phyloP scores from a whole-genome alignment of 208 protist genomes.

The Naegleria gruberi region DNA sequence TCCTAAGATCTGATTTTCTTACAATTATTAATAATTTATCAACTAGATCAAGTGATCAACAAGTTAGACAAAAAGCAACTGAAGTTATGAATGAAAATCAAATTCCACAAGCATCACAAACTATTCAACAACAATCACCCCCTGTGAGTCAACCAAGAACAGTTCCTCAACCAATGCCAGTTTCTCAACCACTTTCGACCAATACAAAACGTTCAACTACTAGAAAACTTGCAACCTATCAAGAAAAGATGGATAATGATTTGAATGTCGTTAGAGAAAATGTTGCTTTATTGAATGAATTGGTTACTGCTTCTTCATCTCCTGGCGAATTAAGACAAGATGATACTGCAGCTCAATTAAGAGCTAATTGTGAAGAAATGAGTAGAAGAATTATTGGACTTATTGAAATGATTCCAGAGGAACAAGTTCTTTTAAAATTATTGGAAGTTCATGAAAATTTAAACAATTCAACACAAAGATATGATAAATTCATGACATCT shows the following conservation, averaged over 20 bases:
- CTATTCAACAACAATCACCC: background rate
- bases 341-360: background rate
- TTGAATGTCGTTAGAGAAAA: background rate
- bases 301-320: background rate
- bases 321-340: background rate
- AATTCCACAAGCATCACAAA: background rate
- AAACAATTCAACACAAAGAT: background rate
- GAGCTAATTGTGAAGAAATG: constrained; percentile 10
- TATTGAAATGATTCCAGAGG: background rate
- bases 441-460: background rate
- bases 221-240: background rate
- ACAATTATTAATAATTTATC: background rate
- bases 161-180: too few relatives aligned
- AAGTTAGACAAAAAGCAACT: background rate
- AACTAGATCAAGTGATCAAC: background rate
- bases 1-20: background rate
- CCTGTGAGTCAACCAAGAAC: background rate
- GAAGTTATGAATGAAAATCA: background rate
- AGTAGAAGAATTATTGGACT: background rate
- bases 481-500: background rate
- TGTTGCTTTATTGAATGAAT: background rate
- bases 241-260: background rate
- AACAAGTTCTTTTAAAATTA: background rate
- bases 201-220: background rate
- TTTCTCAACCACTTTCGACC: background rate